A percentile compares a stretch with the other conserved stretches of the same genome.
These are phyloP conservation scores for Aspergillus sclerotialis DNA, from an alignment of 2,329 filamentous ascomycete genomes.

Conservation along the genomic window DNA sequence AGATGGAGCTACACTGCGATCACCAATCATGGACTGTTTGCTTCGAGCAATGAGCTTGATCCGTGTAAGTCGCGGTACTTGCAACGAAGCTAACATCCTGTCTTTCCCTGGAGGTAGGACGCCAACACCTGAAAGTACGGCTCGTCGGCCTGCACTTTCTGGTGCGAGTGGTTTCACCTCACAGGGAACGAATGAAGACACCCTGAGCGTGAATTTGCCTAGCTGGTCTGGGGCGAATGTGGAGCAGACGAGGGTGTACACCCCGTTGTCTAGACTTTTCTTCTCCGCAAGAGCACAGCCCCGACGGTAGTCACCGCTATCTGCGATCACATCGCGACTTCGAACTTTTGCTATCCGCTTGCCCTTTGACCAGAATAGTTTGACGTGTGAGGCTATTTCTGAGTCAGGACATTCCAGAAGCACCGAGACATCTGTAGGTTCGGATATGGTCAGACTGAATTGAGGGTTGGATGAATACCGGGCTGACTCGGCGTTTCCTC, in stretches of 20 bases:
- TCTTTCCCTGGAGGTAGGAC: slow-evolving; percentile 49
- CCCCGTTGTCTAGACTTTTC: slow-evolving; percentile 56
- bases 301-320: slow-evolving; percentile 82
- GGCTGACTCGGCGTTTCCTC: slow-evolving; percentile 71
- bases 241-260: slow-evolving; percentile 83
- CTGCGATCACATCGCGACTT: slow-evolving; percentile 68
- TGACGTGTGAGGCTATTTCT: slow-evolving; percentile 73
- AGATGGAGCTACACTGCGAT: slow-evolving; percentile 32
- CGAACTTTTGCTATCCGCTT: slow-evolving; percentile 62
- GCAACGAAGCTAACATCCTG: slow-evolving; percentile 48
- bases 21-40: slow-evolving; percentile 34
- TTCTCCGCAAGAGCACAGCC: slow-evolving; percentile 67
- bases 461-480: slow-evolving; percentile 84
- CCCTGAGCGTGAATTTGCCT: slow-evolving; percentile 65
- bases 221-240: slow-evolving; percentile 78
- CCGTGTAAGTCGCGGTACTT: slow-evolving; percentile 51
- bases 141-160: slow-evolving; percentile 69
- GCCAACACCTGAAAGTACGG: slow-evolving; percentile 39
- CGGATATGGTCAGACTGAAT: slow-evolving; percentile 58
- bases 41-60: slow-evolving; percentile 52
- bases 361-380: slow-evolving; percentile 71
- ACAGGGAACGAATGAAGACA: slow-evolving; percentile 57
- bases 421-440: slow-evolving; percentile 58
- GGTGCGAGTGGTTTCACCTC: slow-evolving; percentile 56
- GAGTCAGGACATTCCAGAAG: slow-evolving; percentile 62